Conservation (phyloP, 305 asterid genomes). For the Fraxinus nigra region DNA sequence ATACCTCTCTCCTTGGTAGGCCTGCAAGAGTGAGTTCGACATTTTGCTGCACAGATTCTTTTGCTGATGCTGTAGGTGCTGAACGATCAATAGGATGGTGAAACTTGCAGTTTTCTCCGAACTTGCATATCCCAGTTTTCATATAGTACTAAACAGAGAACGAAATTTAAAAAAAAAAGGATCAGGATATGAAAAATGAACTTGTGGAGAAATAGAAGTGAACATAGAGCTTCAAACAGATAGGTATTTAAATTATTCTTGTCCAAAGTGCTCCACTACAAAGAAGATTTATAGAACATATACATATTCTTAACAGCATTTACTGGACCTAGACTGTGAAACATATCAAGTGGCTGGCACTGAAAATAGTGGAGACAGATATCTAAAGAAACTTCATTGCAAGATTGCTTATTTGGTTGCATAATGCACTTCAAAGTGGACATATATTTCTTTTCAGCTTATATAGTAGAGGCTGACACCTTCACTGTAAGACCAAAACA, state of each 20-base stretch:
- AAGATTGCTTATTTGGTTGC: background rate
- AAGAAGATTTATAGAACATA: background rate
- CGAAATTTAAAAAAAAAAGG: background rate
- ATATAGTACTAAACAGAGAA: constrained; percentile 62
- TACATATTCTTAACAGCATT: constrained; percentile 12
- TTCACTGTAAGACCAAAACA: constrained; percentile 9
- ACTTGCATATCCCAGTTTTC: constrained; percentile 95
- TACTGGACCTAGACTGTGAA: background rate
- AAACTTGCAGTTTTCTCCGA: constrained; percentile 74
- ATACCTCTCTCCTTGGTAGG: constrained; percentile 94
- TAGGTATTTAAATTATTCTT: background rate
- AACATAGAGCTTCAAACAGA: constrained; percentile 8
- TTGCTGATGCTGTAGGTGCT: constrained; percentile 34
- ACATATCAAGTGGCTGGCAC: background rate
- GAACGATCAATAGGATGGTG: constrained; percentile 87
- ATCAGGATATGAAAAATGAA: background rate
- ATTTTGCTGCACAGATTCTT: constrained; percentile 47
- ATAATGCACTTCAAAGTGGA: background rate
- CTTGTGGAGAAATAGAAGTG: background rate
- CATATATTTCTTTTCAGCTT: background rate
- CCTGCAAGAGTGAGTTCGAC: constrained; percentile 86
- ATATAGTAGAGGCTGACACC: constrained; percentile 6
- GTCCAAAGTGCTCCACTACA: constrained; percentile 9
- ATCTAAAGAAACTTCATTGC: constrained; percentile 8
- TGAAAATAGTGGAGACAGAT: constrained; percentile 4